Evolutionary conservation across 257 asterid species (phyloP).

Genomic region (Mitragyna speciosa): DNA sequence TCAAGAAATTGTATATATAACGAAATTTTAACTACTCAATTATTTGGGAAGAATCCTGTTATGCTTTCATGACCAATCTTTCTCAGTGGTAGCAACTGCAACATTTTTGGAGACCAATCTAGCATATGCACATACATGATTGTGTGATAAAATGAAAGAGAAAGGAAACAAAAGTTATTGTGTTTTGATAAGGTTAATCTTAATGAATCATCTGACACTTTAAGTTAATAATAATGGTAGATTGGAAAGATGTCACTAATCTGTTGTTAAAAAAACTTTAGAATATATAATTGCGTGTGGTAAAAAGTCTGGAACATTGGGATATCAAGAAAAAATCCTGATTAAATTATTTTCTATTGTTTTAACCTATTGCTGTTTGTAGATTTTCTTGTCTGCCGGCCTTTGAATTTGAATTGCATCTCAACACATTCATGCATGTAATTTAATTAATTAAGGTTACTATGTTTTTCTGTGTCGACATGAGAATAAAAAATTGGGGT

Average conservation of each 20-base stretch:
- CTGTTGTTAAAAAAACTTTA: neutral
- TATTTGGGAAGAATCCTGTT: neutral
- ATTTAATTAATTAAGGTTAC: neutral
- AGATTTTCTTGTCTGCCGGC: neutral
- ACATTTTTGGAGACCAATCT: neutral
- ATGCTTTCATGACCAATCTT: neutral
- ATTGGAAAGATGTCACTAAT: conserved; percentile 14
- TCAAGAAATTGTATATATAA: neutral
- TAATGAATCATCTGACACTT: conserved; percentile 10
- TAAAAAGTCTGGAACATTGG: neutral
- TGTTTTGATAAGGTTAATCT: conserved; percentile 25
- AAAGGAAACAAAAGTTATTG: neutral
- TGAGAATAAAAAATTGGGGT: neutral
- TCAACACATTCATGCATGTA: neutral
- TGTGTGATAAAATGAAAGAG: neutral
- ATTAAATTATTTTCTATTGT: conserved; percentile 12
- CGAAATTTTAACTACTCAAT: neutral
- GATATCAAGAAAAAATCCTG: conserved; percentile 8
- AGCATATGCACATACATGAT: neutral
- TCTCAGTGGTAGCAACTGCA: neutral
- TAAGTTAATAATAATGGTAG: neutral
- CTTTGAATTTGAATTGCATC: neutral
- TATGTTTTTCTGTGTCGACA: neutral
- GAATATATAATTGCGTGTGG: neutral
- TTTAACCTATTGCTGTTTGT: neutral